phyloP scores from a whole-genome alignment of 106 monocot genomes.

The Phalaenopsis aphrodite region DNA sequence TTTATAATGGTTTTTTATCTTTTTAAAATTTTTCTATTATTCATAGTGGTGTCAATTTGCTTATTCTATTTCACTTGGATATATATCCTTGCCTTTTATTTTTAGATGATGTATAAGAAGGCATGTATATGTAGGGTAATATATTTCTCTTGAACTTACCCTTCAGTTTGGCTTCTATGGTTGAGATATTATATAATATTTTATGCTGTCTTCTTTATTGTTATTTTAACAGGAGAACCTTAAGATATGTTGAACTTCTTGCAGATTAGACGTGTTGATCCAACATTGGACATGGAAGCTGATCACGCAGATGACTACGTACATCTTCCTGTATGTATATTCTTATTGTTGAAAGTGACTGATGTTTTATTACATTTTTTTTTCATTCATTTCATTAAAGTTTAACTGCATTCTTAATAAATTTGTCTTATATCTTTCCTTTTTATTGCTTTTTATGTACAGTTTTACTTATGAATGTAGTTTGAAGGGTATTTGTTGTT shows the following conservation, averaged over 20 bases:
- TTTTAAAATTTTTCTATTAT: neutral
- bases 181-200: neutral
- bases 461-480: neutral
- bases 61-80: neutral
- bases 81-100: neutral
- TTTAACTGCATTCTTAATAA: neutral
- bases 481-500: neutral
- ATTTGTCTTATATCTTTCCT: neutral
- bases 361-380: neutral
- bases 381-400: neutral
- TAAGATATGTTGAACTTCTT: neutral
- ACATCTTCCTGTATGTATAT: conserved; percentile 60
- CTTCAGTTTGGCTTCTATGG: neutral
- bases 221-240: neutral
- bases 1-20: neutral
- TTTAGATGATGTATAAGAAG: neutral
- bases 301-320: conserved; percentile 90
- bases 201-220: neutral
- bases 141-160: neutral
- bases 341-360: neutral
- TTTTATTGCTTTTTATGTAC: neutral
- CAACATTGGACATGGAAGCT: conserved; percentile 94
- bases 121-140: neutral
- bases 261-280: conserved; percentile 95
- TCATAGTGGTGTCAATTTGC: neutral